Percentiles rank a stretch among this genome's conserved stretches.
Conservation (phyloP, 495 filamentous ascomycete genomes). For the Aspergillus baeticus region DNA sequence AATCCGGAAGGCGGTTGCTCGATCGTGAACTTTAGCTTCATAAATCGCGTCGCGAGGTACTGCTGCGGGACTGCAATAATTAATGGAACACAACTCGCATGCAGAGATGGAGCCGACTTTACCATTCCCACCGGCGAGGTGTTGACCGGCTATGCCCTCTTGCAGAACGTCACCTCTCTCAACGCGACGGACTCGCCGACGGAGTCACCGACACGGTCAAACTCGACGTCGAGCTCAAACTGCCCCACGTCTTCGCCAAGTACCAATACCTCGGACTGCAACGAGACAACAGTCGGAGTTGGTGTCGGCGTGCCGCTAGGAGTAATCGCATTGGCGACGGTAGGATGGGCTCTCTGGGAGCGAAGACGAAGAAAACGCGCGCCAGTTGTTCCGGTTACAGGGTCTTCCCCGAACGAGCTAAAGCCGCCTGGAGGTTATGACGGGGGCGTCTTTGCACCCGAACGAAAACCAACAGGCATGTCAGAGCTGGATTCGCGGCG, state of each 20-base stretch:
- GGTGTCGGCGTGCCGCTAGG: constrained; percentile 28
- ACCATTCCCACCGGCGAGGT: constrained; percentile 15
- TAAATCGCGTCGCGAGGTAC: constrained; percentile 22
- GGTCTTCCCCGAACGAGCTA: too few species aligned
- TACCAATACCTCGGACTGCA: constrained; percentile 21
- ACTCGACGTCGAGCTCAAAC: constrained; percentile 22
- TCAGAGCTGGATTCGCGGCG: not conserved
- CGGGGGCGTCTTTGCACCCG: not conserved
- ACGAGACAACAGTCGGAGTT: constrained; percentile 25
- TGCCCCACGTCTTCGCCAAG: constrained; percentile 34
- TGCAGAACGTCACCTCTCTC: constrained; percentile 20
- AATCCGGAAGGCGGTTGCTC: constrained; percentile 22
- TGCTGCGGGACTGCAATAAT: constrained; percentile 30
- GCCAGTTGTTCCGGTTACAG: not conserved
- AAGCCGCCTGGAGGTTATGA: not conserved
- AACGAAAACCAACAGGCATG: not conserved
- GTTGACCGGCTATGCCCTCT: constrained; percentile 20
- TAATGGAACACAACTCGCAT: constrained; percentile 16
- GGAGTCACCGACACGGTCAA: too few species aligned
- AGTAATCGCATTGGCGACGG: constrained; percentile 31
- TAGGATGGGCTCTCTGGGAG: constrained; percentile 29
- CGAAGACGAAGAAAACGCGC: not conserved
- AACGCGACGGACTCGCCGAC: constrained; percentile 4
- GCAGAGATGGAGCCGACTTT: constrained; percentile 23
- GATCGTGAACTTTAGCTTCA: constrained; percentile 24